These are phyloP conservation scores for Chalaropsis ovoidea DNA, from an alignment of 2,329 filamentous ascomycete genomes.

Conservation along the genomic window DNA sequence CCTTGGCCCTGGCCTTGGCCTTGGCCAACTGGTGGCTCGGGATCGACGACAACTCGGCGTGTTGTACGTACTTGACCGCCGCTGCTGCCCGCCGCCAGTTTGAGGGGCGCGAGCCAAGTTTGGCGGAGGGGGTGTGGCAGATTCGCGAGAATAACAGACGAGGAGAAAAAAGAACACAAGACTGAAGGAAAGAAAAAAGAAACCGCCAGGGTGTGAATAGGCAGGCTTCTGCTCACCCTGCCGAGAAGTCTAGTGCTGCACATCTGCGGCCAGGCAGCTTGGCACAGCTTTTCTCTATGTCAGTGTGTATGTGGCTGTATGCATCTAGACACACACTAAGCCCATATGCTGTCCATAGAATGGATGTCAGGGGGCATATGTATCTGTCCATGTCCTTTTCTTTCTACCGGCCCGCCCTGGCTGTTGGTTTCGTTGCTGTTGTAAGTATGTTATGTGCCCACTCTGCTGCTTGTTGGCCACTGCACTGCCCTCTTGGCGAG, in stretches of 20 bases:
- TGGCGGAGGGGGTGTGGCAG: not conserved
- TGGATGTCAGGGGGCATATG: not conserved
- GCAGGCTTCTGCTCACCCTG: not conserved
- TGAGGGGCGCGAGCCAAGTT: not conserved
- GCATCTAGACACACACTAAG: not conserved
- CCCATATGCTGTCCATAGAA: too few relatives aligned
- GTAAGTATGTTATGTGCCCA: not conserved
- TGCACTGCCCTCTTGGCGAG: constrained; percentile 9
- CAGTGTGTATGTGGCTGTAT: not conserved
- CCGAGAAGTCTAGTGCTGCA: not conserved
- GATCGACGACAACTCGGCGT: not conserved
- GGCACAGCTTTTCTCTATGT: not conserved
- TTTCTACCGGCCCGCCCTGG: not conserved
- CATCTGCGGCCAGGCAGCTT: constrained; percentile 5
- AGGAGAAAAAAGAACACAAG: too few relatives aligned
- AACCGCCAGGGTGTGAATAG: not conserved
- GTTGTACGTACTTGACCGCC: not conserved
- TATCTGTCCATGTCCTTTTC: not conserved
- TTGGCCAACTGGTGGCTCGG: not conserved
- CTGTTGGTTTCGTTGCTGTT: not conserved
- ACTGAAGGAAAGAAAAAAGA: not conserved
- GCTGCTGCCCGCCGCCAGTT: not conserved
- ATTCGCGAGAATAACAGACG: too few relatives aligned
- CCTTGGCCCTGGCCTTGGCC: not conserved
- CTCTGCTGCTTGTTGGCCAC: constrained; percentile 4